phyloP scores from a whole-genome alignment of 129 eudicot genomes.

The Flaveria bidentis region DNA sequence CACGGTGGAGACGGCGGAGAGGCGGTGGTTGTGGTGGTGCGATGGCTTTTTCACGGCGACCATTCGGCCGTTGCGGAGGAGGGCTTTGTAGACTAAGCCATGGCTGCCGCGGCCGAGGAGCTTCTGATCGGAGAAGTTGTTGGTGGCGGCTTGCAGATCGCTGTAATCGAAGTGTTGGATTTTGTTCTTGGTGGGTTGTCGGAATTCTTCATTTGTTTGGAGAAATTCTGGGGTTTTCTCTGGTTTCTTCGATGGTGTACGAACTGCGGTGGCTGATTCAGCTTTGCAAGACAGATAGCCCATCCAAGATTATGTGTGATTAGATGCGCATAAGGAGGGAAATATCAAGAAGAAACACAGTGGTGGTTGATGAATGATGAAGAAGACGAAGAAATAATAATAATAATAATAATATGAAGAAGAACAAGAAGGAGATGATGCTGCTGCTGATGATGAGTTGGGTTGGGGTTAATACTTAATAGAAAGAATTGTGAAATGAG shows the following conservation, averaged over 20 bases:
- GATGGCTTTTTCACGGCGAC: slow-evolving; percentile 88
- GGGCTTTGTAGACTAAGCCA: slow-evolving; percentile 87
- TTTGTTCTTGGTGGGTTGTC: slow-evolving; percentile 34
- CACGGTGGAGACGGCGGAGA: slow-evolving; percentile 24
- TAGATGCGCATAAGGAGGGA: slow-evolving; percentile 8
- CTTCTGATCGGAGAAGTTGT: slow-evolving; percentile 69
- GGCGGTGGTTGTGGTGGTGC: slow-evolving; percentile 25
- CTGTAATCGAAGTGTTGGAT: slow-evolving; percentile 66
- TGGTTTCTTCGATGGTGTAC: slow-evolving; percentile 34
- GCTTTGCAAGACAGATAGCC: slow-evolving; percentile 81
- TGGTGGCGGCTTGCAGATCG: slow-evolving; percentile 78
- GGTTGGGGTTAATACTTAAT: neutral
- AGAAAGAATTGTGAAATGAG: neutral
- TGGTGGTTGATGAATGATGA: neutral
- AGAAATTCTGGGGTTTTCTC: slow-evolving; percentile 23
- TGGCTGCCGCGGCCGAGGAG: slow-evolving; percentile 93
- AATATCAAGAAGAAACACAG: neutral
- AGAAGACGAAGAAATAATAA: neutral
- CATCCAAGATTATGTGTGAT: slow-evolving; percentile 37
- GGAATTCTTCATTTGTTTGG: neutral
- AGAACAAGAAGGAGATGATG: too few species aligned
- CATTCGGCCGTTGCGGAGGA: slow-evolving; percentile 70
- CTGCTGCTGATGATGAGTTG: neutral
- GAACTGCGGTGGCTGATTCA: slow-evolving; percentile 56
- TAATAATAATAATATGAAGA: too few species aligned